Evolutionary conservation across 139 green algal genomes (phyloP), one percentile per base, ranked within the genome.

Genomic region (Zygnema cylindricum): DNA sequence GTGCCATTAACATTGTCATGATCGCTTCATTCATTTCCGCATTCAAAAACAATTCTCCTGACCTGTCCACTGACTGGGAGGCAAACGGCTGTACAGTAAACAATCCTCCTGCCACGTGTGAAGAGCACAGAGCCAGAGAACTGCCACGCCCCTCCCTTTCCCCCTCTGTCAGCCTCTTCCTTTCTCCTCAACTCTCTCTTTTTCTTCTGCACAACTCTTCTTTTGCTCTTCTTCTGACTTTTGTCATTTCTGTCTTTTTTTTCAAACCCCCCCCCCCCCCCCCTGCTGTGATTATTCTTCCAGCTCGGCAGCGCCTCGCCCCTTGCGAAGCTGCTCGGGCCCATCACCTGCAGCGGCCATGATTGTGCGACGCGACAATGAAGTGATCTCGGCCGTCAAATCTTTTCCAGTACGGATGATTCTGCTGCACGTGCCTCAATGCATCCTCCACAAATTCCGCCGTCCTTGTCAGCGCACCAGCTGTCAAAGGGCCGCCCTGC

Each of bases 301-400:
- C 49, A 25, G 7, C 49, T 16, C 16, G 49, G 7, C 49, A 16
- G 49, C 49, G 49, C 49, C 7, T 63, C 7, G 7, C 7, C 16
- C 7, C 49, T 25, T 63, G 49, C 49, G 16, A 25, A 16, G 7
- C 7, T 63, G 49, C 49, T 25, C 16, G 49, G 49, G 49, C 16
- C 7, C 49, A n/a, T 79, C 11, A 11, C 71, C 35, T 79, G 71
- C 71, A 79, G 71, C 71, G 71, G 71, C 71, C 71, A 11, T 79
- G 43, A 11, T 79, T 16, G 71, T 79, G 71, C 7, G 71, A 79
- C 7, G 71, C 11, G 38, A 79, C 36, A 11, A 79, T 11, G 71
- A 79, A 79, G 71, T 79, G 71, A 16, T 79, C 71, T 7, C 71
- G 71, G 71, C 71, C 71, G 71, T 79, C 43, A 43, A 11, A 54